These are phyloP conservation scores for Pogostemon cablin DNA, from an alignment of 257 asterid species.

Conservation along the genomic window DNA sequence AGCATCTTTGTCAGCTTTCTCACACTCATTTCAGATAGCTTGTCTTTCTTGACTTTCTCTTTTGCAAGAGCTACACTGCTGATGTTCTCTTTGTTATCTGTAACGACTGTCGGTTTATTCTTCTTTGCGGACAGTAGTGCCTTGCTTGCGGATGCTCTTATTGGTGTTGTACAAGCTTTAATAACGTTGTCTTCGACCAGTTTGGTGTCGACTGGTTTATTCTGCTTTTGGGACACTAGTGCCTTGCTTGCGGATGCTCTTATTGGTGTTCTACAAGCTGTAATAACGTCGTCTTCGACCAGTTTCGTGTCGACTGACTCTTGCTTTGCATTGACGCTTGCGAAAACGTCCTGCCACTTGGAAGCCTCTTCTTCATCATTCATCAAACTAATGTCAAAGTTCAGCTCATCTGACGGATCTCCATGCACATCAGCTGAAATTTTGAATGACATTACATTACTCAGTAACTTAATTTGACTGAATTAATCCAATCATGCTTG, in stretches of 20 bases:
- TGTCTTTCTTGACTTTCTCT: slow-evolving; percentile 33
- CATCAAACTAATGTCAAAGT: slow-evolving; percentile 1
- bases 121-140: slow-evolving; percentile 17
- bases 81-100: slow-evolving; percentile 64
- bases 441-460: not conserved
- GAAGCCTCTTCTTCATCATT: slow-evolving; percentile 4
- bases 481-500: no score
- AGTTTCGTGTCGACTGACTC: not conserved
- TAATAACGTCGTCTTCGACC: not conserved
- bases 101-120: slow-evolving; percentile 19
- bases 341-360: slow-evolving; percentile 3
- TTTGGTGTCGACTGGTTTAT: not conserved
- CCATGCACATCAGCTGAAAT: slow-evolving; percentile 18
- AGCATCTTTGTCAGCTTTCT: slow-evolving; percentile 47
- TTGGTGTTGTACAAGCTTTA: slow-evolving; percentile 32
- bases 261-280: slow-evolving; percentile 31
- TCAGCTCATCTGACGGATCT: slow-evolving; percentile 7
- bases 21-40: slow-evolving; percentile 38
- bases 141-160: slow-evolving; percentile 29
- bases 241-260: slow-evolving; percentile 33
- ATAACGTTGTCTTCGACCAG: not conserved
- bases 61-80: slow-evolving; percentile 23
- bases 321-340: not conserved
- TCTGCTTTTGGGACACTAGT: slow-evolving; percentile 6
- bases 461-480: no score